These are phyloP conservation scores for Candida sojae DNA, from an alignment of 1,139 yeast genomes.

Conservation along the genomic window DNA sequence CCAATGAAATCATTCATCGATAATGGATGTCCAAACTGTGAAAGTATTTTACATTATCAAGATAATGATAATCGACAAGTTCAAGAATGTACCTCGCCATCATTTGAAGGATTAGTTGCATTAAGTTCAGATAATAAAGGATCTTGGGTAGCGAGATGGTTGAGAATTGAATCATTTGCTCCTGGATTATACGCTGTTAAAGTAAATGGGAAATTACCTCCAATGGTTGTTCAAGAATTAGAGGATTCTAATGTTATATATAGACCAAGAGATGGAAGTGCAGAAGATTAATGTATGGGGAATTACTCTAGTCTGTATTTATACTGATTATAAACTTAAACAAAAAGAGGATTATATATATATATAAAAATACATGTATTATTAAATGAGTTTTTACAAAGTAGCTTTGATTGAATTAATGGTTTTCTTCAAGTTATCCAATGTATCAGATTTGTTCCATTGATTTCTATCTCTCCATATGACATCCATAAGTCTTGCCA, in stretches of 20 bases:
- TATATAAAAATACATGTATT: not conserved
- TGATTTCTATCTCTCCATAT: conserved; percentile 69
- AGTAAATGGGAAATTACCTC: conserved; percentile 89
- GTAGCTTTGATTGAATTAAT: conserved; percentile 13
- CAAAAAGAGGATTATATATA: not conserved
- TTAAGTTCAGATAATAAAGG: conserved; percentile 75
- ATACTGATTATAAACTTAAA: too few relatives aligned
- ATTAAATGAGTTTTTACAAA: conserved; percentile 8
- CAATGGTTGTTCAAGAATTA: conserved; percentile 74
- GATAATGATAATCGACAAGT: conserved; percentile 83
- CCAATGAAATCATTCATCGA: conserved; percentile 71
- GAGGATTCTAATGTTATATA: conserved; percentile 75
- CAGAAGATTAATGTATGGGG: conserved; percentile 55
- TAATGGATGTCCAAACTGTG: conserved; percentile 98
- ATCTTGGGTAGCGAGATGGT: conserved; percentile 98
- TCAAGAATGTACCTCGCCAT: conserved; percentile 93
- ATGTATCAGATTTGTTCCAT: conserved; percentile 63
- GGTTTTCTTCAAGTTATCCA: conserved; percentile 27
- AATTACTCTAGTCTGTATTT: too few relatives aligned
- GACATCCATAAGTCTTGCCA: conserved; percentile 71
- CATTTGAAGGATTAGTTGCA: conserved; percentile 95
- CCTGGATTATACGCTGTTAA: conserved; percentile 94
- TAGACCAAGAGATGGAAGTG: conserved; percentile 96
- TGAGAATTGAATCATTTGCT: conserved; percentile 84
- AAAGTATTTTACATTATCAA: conserved; percentile 73